Conservation (phyloP, 345 rosid genomes). For the Carallia pectinifolia region DNA sequence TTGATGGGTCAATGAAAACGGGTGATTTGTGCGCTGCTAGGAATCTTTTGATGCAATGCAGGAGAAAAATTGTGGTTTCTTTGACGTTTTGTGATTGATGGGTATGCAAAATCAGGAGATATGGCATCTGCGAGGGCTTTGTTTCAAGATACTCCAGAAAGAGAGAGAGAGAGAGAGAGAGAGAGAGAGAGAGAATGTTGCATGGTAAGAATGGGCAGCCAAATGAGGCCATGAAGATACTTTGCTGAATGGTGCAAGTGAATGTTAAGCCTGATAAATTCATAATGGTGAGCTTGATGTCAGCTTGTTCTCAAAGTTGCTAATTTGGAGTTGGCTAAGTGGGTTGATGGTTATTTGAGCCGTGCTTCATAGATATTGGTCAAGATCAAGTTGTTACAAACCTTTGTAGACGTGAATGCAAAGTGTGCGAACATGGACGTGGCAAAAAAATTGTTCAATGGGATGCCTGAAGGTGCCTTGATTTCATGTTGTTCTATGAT, state of each 20-base stretch:
- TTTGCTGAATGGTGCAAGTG: conserved; percentile 35
- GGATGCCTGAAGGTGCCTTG: conserved; percentile 44
- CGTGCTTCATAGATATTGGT: conserved; percentile 32
- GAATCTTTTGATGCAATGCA: conserved; percentile 39
- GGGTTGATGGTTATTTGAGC: conserved; percentile 52
- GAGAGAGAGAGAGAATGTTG: conserved; percentile 40
- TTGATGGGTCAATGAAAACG: conserved; percentile 43
- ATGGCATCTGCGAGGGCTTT: conserved; percentile 46
- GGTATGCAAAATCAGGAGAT: conserved; percentile 45
- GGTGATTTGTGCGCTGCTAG: conserved; percentile 47
- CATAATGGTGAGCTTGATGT: conserved; percentile 51
- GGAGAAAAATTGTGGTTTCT: conserved; percentile 29
- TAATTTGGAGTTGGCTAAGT: conserved; percentile 50
- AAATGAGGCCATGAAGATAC: conserved; percentile 44
- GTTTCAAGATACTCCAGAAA: conserved; percentile 46
- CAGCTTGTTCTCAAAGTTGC: conserved; percentile 74
- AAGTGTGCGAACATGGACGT: conserved; percentile 71
- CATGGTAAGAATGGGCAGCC: conserved; percentile 66
- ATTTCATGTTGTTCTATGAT: conserved; percentile 63
- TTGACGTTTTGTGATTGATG: conserved; percentile 47
- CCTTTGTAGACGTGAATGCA: conserved; percentile 72
- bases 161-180: conserved; percentile 26
- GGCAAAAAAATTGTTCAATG: conserved; percentile 51
- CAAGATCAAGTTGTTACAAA: conserved; percentile 49
- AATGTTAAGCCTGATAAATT: conserved; percentile 59